These are phyloP conservation scores for Durusdinium trenchii DNA, from an alignment of 73 alveolate species.

Conservation along the genomic window DNA sequence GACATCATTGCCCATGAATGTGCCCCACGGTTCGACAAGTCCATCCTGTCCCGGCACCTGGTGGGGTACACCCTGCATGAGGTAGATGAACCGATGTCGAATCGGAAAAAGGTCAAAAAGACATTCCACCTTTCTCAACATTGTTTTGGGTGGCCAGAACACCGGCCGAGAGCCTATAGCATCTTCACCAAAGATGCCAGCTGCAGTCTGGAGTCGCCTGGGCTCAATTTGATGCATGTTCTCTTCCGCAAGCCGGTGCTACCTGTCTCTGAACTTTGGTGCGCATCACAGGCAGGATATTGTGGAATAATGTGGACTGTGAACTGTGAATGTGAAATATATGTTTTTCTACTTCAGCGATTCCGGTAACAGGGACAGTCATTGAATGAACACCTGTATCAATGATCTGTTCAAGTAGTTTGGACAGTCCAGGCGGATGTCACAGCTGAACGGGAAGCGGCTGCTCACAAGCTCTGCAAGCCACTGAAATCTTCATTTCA, in stretches of 20 bases:
- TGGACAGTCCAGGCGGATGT: too few species aligned
- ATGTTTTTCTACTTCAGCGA: too few species aligned
- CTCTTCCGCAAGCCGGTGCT: neutral
- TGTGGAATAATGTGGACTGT: too few species aligned
- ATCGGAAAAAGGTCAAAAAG: neutral
- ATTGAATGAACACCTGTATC: too few species aligned
- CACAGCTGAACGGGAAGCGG: too few species aligned
- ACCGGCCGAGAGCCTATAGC: neutral
- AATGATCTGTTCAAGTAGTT: too few species aligned
- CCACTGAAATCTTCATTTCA: too few species aligned
- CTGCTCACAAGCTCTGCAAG: too few species aligned
- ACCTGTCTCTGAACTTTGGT: neutral
- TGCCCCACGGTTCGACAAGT: neutral
- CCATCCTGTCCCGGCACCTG: neutral
- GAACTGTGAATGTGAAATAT: too few species aligned
- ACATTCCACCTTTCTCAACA: neutral
- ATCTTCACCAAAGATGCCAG: neutral
- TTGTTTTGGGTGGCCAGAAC: neutral
- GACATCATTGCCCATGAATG: neutral
- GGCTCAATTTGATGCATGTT: neutral
- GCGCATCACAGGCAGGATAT: neutral
- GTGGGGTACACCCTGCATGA: neutral
- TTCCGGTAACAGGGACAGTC: too few species aligned
- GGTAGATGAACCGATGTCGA: neutral
- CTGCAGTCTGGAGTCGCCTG: neutral